Conservation (phyloP, 2,329 filamentous ascomycete genomes). For the Parascedosporium putredinis region DNA sequence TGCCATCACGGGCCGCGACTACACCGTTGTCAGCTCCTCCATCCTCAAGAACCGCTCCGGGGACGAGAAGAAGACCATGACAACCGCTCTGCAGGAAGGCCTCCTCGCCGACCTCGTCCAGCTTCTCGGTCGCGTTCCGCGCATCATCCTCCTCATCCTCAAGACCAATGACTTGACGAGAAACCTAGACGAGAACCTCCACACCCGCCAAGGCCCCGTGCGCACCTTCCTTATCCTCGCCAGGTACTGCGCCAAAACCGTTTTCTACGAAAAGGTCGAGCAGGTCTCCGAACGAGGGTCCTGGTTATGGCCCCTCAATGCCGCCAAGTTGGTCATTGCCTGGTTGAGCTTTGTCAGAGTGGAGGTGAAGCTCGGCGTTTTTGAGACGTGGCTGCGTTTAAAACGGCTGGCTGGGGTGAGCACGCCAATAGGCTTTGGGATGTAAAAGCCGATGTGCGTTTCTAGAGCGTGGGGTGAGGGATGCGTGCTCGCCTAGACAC, state of each 20-base stretch:
- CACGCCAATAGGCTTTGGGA: not conserved
- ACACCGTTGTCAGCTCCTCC: conserved; percentile 51
- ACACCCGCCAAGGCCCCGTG: conserved; percentile 58
- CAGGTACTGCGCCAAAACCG: conserved; percentile 55
- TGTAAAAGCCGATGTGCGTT: not conserved
- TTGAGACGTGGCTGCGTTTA: conserved; percentile 49
- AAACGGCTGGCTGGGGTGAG: conserved; percentile 34
- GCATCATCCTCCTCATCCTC: conserved; percentile 86
- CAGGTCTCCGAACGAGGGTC: conserved; percentile 41
- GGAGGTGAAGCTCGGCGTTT: conserved; percentile 51
- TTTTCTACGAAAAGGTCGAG: conserved; percentile 55
- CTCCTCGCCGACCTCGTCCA: conserved; percentile 82
- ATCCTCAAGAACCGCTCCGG: conserved; percentile 50
- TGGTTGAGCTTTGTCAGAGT: conserved; percentile 50
- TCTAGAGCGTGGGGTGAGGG: too few relatives aligned
- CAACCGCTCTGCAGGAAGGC: conserved; percentile 73
- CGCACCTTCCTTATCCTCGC: conserved; percentile 59
- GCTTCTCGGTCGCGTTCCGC: conserved; percentile 76
- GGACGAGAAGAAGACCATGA: conserved; percentile 80
- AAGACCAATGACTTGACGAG: conserved; percentile 97
- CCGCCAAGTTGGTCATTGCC: conserved; percentile 41
- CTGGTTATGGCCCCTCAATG: conserved; percentile 47
- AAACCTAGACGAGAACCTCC: conserved; percentile 81
- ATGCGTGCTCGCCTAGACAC: too few relatives aligned
- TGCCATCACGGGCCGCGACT: conserved; percentile 92